Conservation (phyloP, 495 filamentous ascomycete genomes). For the Wilcoxina mikolae region DNA sequence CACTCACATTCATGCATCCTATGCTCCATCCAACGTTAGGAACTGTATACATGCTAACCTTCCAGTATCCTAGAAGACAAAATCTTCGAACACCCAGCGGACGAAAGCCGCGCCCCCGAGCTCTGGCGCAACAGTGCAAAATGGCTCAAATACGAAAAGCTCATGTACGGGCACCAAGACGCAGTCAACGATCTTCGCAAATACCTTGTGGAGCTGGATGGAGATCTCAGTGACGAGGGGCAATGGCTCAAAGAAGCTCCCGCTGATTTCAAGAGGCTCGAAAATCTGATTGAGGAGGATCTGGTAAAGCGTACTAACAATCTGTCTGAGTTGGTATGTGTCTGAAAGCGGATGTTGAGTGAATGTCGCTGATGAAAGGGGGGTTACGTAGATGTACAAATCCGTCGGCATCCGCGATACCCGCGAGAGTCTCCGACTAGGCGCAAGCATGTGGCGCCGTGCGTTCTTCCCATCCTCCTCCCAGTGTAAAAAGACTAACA, state of each 20-base stretch:
- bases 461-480: slow-evolving; percentile 19
- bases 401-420: slow-evolving; percentile 41
- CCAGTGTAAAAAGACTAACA: not conserved
- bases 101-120: slow-evolving; percentile 41
- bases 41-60: not conserved
- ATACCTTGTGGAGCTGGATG: slow-evolving; percentile 29
- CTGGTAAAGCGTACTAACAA: slow-evolving; percentile 37
- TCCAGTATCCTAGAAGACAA: slow-evolving; percentile 36
- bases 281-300: slow-evolving; percentile 35
- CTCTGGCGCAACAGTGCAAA: slow-evolving; percentile 38
- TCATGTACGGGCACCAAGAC: slow-evolving; percentile 37
- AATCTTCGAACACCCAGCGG: slow-evolving; percentile 42
- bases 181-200: slow-evolving; percentile 37
- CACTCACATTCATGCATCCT: not conserved
- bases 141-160: slow-evolving; percentile 42
- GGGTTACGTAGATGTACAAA: slow-evolving; percentile 37
- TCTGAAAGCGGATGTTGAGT: too few relatives aligned
- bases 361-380: not conserved
- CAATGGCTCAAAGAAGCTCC: slow-evolving; percentile 33
- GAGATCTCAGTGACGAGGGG: slow-evolving; percentile 20
- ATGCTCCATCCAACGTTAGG: not conserved
- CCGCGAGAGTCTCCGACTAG: slow-evolving; percentile 37
- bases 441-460: slow-evolving; percentile 34
- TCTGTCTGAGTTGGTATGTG: slow-evolving; percentile 30
- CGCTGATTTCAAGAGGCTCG: slow-evolving; percentile 34